Percentiles rank a stretch among this genome's conserved stretches.
phyloP scores from a whole-genome alignment of 1,139 yeast species.

The Citeromyces siamensis region DNA sequence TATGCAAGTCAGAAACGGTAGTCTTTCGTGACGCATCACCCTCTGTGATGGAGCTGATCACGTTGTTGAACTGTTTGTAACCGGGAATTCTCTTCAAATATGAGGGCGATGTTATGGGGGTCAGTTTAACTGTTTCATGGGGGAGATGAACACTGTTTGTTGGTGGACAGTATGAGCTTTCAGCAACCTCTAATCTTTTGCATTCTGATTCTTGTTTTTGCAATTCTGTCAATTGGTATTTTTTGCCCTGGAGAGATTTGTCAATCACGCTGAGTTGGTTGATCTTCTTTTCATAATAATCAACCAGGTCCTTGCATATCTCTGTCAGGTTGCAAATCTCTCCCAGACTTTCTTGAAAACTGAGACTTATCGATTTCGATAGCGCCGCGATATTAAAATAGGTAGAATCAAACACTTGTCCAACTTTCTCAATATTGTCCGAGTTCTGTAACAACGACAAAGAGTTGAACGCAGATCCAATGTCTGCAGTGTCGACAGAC shows the following conservation, averaged over 20 bases:
- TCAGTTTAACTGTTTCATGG: not conserved
- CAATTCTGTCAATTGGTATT: conserved; percentile 28
- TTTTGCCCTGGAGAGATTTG: conserved; percentile 35
- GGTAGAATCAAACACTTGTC: conserved; percentile 70
- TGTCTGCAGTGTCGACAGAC: conserved; percentile 54
- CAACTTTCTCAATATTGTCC: conserved; percentile 52
- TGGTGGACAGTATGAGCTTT: not conserved
- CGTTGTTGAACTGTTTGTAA: conserved; percentile 36
- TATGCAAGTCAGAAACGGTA: conserved; percentile 26
- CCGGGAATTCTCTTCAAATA: conserved; percentile 25
- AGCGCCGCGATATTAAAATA: conserved; percentile 55
- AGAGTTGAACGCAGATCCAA: conserved; percentile 63
- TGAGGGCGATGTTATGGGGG: conserved; percentile 14
- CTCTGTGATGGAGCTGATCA: conserved; percentile 42
- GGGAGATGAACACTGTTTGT: not conserved
- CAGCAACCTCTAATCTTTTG: conserved; percentile 19
- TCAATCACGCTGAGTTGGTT: conserved; percentile 53
- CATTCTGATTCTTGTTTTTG: conserved; percentile 29
- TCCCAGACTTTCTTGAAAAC: conserved; percentile 73
- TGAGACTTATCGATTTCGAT: conserved; percentile 56
- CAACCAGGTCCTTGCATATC: conserved; percentile 53
- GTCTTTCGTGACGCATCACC: conserved; percentile 44
- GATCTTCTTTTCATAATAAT: conserved; percentile 57
- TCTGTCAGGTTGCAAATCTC: conserved; percentile 72
- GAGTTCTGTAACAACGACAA: conserved; percentile 54